Percentiles rank a stretch among this genome's conserved stretches.
phyloP scores from a whole-genome alignment of 805 yeast genomes.

The Alloascoidea hylecoeti region DNA sequence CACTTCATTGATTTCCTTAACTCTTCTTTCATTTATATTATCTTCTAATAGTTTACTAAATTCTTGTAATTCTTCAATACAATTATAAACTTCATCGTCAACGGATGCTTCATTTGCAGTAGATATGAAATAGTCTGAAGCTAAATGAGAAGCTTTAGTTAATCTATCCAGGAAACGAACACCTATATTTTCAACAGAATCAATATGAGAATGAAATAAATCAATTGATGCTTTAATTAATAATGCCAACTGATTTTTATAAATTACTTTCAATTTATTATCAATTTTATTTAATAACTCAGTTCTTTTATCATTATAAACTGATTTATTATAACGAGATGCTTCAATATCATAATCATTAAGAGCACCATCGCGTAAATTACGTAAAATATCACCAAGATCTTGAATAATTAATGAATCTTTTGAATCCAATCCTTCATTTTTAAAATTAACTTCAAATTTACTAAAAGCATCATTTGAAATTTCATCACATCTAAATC shows the following conservation, averaged over 20 bases:
- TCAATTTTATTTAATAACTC: constrained; percentile 36
- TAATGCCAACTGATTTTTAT: constrained; percentile 24
- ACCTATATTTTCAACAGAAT: constrained; percentile 6
- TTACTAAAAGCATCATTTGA: constrained; percentile 34
- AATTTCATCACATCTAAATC: constrained; percentile 90
- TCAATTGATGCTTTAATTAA: constrained; percentile 20
- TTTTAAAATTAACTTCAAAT: constrained; percentile 23
- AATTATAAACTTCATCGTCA: neutral
- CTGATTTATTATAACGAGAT: constrained; percentile 53
- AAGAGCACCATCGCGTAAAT: constrained; percentile 31
- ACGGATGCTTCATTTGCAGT: neutral
- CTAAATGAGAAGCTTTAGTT: neutral
- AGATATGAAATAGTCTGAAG: neutral
- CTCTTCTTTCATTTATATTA: constrained; percentile 4
- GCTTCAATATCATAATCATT: constrained; percentile 56
- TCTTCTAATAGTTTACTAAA: constrained; percentile 11
- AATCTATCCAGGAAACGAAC: neutral
- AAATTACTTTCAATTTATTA: constrained; percentile 26
- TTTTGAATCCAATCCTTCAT: constrained; percentile 12
- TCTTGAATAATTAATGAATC: constrained; percentile 10
- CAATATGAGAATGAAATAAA: constrained; percentile 11
- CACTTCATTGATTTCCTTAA: constrained; percentile 14
- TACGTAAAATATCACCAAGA: constrained; percentile 28
- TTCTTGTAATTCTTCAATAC: neutral
- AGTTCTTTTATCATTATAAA: constrained; percentile 49